Conservation (phyloP, 208 protist genomes). For the Crithidia sp. region DNA sequence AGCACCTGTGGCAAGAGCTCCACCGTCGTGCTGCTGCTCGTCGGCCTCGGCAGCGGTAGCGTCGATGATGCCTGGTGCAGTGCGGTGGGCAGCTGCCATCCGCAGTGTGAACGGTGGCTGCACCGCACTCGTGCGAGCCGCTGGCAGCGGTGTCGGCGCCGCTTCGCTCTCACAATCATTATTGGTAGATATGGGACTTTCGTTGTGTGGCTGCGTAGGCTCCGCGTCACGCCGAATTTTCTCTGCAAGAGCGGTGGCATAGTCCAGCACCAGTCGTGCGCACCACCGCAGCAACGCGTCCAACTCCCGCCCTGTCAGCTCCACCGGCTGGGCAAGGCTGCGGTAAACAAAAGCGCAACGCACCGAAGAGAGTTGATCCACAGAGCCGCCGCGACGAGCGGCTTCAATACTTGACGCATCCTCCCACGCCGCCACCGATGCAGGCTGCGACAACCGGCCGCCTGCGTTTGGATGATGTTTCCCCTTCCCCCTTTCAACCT, state of each 20-base stretch:
- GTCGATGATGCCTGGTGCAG: not conserved
- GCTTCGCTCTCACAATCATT: not conserved
- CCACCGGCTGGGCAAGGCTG: constrained; percentile 1
- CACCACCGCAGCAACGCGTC: constrained; percentile 48
- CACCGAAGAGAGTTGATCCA: too few species aligned
- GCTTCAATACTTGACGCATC: too few species aligned
- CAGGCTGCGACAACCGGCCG: too few species aligned
- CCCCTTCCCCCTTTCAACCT: not conserved
- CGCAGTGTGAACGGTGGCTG: constrained; percentile 1
- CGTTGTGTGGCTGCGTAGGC: not conserved
- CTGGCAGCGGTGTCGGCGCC: not conserved
- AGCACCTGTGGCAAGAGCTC: not conserved
- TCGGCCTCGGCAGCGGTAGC: not conserved
- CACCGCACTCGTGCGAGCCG: not conserved
- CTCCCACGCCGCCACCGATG: too few species aligned
- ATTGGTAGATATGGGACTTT: not conserved
- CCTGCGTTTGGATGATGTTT: not conserved
- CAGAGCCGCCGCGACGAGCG: not conserved
- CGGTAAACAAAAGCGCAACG: constrained; percentile 3
- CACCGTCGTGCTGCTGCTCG: too few species aligned
- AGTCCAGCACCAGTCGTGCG: constrained; percentile 10
- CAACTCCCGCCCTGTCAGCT: constrained; percentile 36
- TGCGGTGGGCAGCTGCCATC: not conserved
- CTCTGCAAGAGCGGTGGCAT: not conserved
- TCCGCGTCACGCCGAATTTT: not conserved